Percentiles rank a stretch among this genome's conserved stretches.
These are phyloP conservation scores for Picochlorum costavermella DNA, from an alignment of 139 green algal genomes.

Conservation along the genomic window DNA sequence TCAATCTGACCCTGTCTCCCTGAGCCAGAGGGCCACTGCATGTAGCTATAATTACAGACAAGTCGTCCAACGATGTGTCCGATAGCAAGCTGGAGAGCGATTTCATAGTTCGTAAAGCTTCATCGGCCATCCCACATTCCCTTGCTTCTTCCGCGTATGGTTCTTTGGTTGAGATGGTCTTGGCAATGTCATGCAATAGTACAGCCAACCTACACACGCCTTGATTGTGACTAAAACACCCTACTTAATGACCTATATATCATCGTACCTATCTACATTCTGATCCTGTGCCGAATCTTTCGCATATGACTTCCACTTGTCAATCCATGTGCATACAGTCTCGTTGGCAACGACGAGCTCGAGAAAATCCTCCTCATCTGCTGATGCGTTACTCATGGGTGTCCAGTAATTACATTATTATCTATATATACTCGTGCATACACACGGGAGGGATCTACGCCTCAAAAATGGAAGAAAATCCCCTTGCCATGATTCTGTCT, in stretches of 20 bases:
- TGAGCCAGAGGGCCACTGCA: slow-evolving; percentile 54
- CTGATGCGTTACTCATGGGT: background rate
- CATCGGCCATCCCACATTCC: background rate
- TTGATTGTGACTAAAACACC: too few species aligned
- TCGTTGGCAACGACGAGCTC: slow-evolving; percentile 54
- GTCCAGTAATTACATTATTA: too few species aligned
- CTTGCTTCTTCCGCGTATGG: slow-evolving; percentile 22
- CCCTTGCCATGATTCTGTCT: slow-evolving; percentile 13
- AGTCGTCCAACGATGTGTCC: background rate
- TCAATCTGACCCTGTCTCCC: slow-evolving; percentile 29
- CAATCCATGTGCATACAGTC: slow-evolving; percentile 32
- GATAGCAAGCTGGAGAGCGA: background rate
- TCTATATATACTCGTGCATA: background rate
- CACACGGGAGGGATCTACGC: background rate
- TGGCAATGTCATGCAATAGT: slow-evolving; percentile 4
- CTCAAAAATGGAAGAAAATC: slow-evolving; percentile 12
- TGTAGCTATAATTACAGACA: slow-evolving; percentile 27
- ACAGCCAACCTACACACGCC: background rate
- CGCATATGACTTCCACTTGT: background rate
- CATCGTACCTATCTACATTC: too few species aligned
- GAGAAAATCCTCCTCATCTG: slow-evolving; percentile 42
- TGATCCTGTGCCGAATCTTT: too few species aligned
- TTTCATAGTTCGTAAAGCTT: background rate
- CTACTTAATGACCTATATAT: too few species aligned
- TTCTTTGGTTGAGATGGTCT: slow-evolving; percentile 8